Conservation (phyloP, 2,329 filamentous ascomycete species). For the Plenodomus lindquistii region DNA sequence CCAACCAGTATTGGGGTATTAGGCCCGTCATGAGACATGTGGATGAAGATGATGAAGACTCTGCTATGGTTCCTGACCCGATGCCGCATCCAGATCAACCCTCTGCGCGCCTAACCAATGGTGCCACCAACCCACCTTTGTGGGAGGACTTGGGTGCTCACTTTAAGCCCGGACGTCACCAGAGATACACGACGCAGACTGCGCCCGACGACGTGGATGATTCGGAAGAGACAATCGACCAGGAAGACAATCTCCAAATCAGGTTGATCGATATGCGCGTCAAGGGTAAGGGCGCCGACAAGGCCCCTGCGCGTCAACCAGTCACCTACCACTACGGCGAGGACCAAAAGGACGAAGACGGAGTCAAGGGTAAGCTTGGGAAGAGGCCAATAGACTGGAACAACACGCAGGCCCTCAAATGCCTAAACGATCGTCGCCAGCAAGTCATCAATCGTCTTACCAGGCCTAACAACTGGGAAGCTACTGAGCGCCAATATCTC, state of each 20-base stretch:
- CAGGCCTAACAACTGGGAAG: conserved; percentile 18
- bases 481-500: conserved; percentile 24
- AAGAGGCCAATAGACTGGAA: conserved; percentile 27
- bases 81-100: conserved; percentile 13
- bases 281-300: conserved; percentile 8
- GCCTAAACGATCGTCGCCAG: conserved; percentile 30
- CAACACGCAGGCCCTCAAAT: conserved; percentile 24
- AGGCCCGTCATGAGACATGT: conserved; percentile 9
- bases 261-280: conserved; percentile 36
- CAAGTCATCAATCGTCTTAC: conserved; percentile 28
- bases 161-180: conserved; percentile 20
- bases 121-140: conserved; percentile 20
- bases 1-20: conserved; percentile 21
- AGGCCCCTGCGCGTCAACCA: conserved; percentile 19
- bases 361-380: not conserved
- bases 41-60: not conserved
- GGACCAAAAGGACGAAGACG: conserved; percentile 5
- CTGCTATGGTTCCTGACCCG: conserved; percentile 14
- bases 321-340: conserved; percentile 16
- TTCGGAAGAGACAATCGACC: conserved; percentile 14
- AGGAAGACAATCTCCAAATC: conserved; percentile 23
- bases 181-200: conserved; percentile 15
- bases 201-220: conserved; percentile 4
- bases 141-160: conserved; percentile 34
- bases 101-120: conserved; percentile 23